Base-by-base conservation (phyloP, 1,284 basidiomycete genomes). In the Sporisorium iseilematis-ciliati region DNA sequence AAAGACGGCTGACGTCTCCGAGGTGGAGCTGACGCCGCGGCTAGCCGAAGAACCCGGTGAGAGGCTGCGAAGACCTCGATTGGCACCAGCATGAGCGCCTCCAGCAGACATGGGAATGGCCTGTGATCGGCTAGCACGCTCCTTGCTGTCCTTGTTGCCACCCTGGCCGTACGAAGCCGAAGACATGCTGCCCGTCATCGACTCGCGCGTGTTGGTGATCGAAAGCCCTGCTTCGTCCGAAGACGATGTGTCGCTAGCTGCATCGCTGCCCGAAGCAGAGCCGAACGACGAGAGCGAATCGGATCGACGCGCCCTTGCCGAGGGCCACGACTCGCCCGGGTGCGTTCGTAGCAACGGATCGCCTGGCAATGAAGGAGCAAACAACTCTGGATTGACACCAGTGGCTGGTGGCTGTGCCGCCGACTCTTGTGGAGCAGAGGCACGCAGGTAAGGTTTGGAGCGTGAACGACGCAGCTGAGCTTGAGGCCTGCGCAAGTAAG, bases 341-440 rank as follows among this genome's bases (percentile, higher is more conserved):
- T 58, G 57, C 20, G 33, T 60, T 16, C 56, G 63, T 2, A 50
- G 40, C n/a, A 65, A 58, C 16, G 71, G 71, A 26, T 67, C 71
- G 41, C 75, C 75, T 1, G 75, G 71, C n/a, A 77, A 31, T 3
- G 71, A 75, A 23, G 75, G 75, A 10, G 75, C 75, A 43, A 77
- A 77, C 7, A 55, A 29, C 42, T 71, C 62, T 18, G 62, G 35
- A 31, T 54, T 54, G 57, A 52, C 20, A 0, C 57, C 46, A 4
- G 62, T 35, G 2, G 61, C 41, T 3, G 59, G 31, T 8, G 50
- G 54, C 51, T 49, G 29, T 12, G 35, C 40, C 2, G 51, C n/a
- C 33, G n/a, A n/a, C n/a, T 43, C 53, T 23, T 57, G 73, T 45
- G 67, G 53, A 3, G 38, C 54, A 48, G 65, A 65, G 42, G 42